These are phyloP conservation scores for Debaryomyces nepalensis DNA, from an alignment of 1,139 yeast species.

Conservation along the genomic window DNA sequence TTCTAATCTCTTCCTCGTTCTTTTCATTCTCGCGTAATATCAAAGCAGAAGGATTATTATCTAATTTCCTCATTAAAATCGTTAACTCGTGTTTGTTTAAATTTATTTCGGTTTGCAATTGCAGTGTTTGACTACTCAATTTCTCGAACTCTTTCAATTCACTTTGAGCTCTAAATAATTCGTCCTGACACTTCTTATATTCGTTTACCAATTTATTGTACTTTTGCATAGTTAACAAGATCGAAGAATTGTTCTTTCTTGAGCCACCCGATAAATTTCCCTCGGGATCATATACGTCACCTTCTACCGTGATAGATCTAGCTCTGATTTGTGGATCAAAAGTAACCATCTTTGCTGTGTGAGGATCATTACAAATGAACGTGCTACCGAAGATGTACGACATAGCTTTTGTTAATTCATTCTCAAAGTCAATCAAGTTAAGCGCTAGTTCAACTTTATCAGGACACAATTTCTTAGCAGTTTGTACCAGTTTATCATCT, in stretches of 20 bases:
- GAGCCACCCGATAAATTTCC: slow-evolving; percentile 98
- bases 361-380: slow-evolving; percentile 82
- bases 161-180: slow-evolving; percentile 44
- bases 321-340: slow-evolving; percentile 81
- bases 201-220: slow-evolving; percentile 57
- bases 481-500: slow-evolving; percentile 44
- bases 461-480: slow-evolving; percentile 76
- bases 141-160: slow-evolving; percentile 51
- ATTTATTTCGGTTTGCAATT: slow-evolving; percentile 67
- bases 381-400: slow-evolving; percentile 89
- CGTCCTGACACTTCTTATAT: slow-evolving; percentile 41
- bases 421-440: slow-evolving; percentile 74
- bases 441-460: slow-evolving; percentile 87
- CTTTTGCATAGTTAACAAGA: slow-evolving; percentile 69
- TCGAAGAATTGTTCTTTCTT: slow-evolving; percentile 59
- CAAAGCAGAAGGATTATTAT: slow-evolving; percentile 62
- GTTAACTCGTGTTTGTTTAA: slow-evolving; percentile 70
- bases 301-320: slow-evolving; percentile 90
- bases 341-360: slow-evolving; percentile 85
- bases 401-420: slow-evolving; percentile 80
- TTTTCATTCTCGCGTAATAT: slow-evolving; percentile 55
- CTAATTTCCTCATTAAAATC: slow-evolving; percentile 62
- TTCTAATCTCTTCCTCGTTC: slow-evolving; percentile 53
- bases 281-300: slow-evolving; percentile 94
- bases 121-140: slow-evolving; percentile 56